Percentiles rank a stretch among this genome's conserved stretches.
phyloP scores from a whole-genome alignment of 345 rosid species.

The Brassica incana region DNA sequence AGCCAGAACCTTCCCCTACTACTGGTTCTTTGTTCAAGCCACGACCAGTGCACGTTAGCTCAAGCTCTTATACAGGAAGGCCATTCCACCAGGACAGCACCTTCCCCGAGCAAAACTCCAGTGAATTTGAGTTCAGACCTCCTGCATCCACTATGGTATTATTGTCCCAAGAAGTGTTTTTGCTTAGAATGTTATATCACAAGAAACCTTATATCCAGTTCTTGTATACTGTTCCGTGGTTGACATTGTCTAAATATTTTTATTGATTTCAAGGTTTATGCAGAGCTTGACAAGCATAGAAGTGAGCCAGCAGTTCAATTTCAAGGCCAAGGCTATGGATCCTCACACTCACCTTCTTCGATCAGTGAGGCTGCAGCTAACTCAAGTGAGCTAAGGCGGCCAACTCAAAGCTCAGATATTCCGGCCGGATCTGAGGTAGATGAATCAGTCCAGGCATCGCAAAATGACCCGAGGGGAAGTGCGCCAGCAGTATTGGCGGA shows the following conservation, averaged over 20 bases:
- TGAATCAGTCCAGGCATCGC: slow-evolving; percentile 55
- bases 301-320: slow-evolving; percentile 51
- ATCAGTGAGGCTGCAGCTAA: slow-evolving; percentile 62
- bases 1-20: slow-evolving; percentile 97
- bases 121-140: slow-evolving; percentile 79
- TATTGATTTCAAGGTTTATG: slow-evolving; percentile 69
- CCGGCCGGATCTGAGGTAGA: slow-evolving; percentile 67
- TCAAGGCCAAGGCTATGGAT: slow-evolving; percentile 53
- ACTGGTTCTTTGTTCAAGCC: slow-evolving; percentile 81
- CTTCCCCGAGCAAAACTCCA: slow-evolving; percentile 50
- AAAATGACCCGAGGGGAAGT: slow-evolving; percentile 64
- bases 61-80: slow-evolving; percentile 44
- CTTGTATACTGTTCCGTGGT: slow-evolving; percentile 17
- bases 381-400: slow-evolving; percentile 71
- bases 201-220: neutral
- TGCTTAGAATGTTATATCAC: neutral
- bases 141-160: slow-evolving; percentile 70
- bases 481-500: slow-evolving; percentile 52
- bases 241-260: slow-evolving; percentile 43
- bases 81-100: slow-evolving; percentile 45
- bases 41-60: slow-evolving; percentile 35
- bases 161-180: slow-evolving; percentile 34
- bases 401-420: slow-evolving; percentile 46
- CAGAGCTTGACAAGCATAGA: slow-evolving; percentile 62
- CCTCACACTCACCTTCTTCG: slow-evolving; percentile 49